Evolutionary conservation across 2,329 filamentous ascomycete genomes (phyloP), one percentile per base, ranked within the genome.

Genomic region (Aspergillus sp.): DNA sequence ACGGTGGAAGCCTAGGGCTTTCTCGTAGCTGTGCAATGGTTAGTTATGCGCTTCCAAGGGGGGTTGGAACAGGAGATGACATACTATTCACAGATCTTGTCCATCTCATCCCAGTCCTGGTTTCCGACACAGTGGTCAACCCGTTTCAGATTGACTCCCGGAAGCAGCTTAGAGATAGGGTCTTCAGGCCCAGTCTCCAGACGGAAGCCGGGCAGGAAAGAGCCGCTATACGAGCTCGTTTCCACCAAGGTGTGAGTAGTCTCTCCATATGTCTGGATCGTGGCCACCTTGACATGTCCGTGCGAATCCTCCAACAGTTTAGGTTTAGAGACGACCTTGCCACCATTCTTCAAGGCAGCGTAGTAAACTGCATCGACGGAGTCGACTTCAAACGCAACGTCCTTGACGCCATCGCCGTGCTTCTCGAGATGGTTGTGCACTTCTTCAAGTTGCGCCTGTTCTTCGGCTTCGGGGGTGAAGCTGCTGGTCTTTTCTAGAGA

Each of bases 121-220:
- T 97, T 96, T 53, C 91, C 91, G 56, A 97, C 91, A 68, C 91
- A 96, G 76, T 97, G 91, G 71, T 97, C 91, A 70, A 97, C 90
- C 54, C 82, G 82, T 49, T 79, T 77, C 43, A 95, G 78, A 7
- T 73, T 66, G 10, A 95, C 79, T 1, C 71, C 57, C 0, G 90
- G 88, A 19, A 88, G 71, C 40, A 67, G 56, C 40, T 60, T 56
- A 4, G 60, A 32, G 10, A 78, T 60, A 0, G 75, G 71, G 52
- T 83, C 79, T 26, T 57, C 51, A 19, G 48, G 49, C 0, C 57
- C 70, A 33, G 76, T 53, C 45, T 69, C 78, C 6, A 78, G 66
- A 36, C 82, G 80, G 73, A 86, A 97, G 7, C 89, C 89, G 0
- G 91, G 91, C 39, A 96, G 75, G 72, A 97, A 97, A 13, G 76